Percentiles rank a stretch among this genome's conserved stretches.
Conservation (phyloP, 768 basidiomycete species). For the Collybia sordida region DNA sequence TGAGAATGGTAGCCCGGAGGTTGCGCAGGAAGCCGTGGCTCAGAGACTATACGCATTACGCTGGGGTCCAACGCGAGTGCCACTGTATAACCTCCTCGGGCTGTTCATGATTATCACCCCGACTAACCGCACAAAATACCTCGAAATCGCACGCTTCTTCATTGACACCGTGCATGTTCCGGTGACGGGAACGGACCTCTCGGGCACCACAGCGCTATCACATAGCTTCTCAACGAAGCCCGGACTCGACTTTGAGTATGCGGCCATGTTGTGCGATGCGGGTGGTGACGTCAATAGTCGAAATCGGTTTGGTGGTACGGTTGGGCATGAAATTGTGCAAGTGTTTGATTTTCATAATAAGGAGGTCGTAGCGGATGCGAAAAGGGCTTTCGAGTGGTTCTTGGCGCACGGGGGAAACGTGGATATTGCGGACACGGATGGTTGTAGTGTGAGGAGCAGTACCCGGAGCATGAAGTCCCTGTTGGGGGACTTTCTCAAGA, state of each 20-base stretch:
- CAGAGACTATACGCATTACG: conserved; percentile 29
- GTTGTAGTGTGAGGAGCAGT: conserved; percentile 24
- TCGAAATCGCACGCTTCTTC: conserved; percentile 32
- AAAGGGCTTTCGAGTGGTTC: conserved; percentile 34
- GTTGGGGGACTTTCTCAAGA: conserved; percentile 11
- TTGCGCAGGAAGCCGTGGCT: conserved; percentile 17
- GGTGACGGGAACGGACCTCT: conserved; percentile 36
- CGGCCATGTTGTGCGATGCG: conserved; percentile 39
- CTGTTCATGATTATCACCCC: conserved; percentile 27
- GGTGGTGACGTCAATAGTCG: conserved; percentile 40
- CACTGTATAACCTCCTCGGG: conserved; percentile 38
- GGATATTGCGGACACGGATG: conserved; percentile 38
- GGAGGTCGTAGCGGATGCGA: conserved; percentile 20
- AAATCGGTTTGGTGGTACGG: conserved; percentile 39
- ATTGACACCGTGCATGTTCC: conserved; percentile 31
- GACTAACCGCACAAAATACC: conserved; percentile 14
- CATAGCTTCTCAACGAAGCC: conserved; percentile 43
- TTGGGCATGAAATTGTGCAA: conserved; percentile 36
- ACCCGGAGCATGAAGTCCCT: conserved; percentile 4
- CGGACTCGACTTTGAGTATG: conserved; percentile 37
- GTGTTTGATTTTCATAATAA: conserved; percentile 23
- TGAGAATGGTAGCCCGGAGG: background rate
- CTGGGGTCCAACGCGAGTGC: conserved; percentile 40
- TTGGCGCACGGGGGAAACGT: conserved; percentile 41
- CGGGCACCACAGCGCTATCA: conserved; percentile 39